A percentile compares a stretch with the other conserved stretches of the same genome.
phyloP scores from a whole-genome alignment of 2,329 filamentous ascomycete species.

The Periconia macrospinosa region DNA sequence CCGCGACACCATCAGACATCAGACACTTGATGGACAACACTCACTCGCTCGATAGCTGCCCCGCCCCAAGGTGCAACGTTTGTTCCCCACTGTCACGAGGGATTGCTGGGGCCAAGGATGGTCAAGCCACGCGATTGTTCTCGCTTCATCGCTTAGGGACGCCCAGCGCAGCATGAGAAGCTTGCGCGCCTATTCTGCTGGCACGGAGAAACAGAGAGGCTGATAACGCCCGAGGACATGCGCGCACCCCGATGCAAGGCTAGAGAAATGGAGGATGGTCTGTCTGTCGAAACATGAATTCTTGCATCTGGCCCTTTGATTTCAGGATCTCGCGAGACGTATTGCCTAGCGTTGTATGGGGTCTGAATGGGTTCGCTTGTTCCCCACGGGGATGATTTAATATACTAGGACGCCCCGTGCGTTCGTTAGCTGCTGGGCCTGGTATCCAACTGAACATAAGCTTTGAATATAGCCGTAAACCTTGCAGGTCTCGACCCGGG shows the following conservation, averaged over 20 bases:
- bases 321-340: constrained; percentile 7
- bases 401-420: constrained; percentile 13
- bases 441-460: constrained; percentile 6
- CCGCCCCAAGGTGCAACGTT: neutral
- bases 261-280: neutral
- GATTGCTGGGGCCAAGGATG: neutral
- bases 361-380: constrained; percentile 14
- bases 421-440: constrained; percentile 8
- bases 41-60: neutral
- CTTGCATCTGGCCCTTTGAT: constrained; percentile 4
- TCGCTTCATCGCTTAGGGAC: neutral
- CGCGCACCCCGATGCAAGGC: neutral
- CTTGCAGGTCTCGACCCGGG: constrained; percentile 18
- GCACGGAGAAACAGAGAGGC: neutral
- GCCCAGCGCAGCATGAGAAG: neutral
- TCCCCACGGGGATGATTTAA: constrained; percentile 16
- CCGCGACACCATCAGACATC: neutral
- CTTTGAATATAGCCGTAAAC: constrained; percentile 9
- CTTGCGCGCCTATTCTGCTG: neutral
- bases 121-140: neutral
- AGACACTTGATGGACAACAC: neutral
- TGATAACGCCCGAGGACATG: neutral
- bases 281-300: neutral
- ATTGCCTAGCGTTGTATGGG: constrained; percentile 10
- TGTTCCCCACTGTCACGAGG: neutral